Evolutionary conservation across 108 stramenopile species (phyloP), one percentile per base, ranked within the genome.

Genomic region (Phaeodactylum tricornutum): DNA sequence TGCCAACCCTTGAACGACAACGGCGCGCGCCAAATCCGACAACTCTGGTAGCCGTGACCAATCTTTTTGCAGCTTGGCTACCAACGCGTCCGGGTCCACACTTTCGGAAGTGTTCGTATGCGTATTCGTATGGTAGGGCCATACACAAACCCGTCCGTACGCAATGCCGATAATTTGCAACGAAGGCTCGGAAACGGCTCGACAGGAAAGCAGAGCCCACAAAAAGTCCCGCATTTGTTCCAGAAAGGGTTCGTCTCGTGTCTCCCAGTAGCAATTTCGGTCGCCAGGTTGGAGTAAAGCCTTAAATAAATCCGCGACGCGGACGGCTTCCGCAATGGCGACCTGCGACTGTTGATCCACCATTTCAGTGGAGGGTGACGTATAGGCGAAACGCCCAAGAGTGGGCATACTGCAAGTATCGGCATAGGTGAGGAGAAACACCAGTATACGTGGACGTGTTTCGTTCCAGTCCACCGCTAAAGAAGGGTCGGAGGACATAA

Each of bases 1-100:
- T 6, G 39, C 21, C 39, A 41, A 14, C 39, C 58, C 54, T 45
- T 68, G 50, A 4, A 69, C 45, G 12, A 58, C 40, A n/a, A 28
- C 49, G 3, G 57, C 11, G 1, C 49, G 53, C 27, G 53, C 47
- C 21, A 53, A 29, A 29, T 49, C 9, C 4, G 53, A 59, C 3
- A 58, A 42, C n/a, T 41, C 29, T 34, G 33, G 12, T 34, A 34
- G 8, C 8, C 8, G 16, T 41, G 39, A 41, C 39, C 21, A 34
- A 34, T 8, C 33, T 34, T 34, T 8, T 34, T 12, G 8, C 33
- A 12, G 11, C 33, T 34, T 8, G 12, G 33, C 33, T 34, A 34
- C 8, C 33, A 34, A 11, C 33, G 8, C 33, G 33, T 34, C 33
- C 11, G 8, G 33, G 33, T 34, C 11, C 8, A 8, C 29, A 3